Conservation (phyloP, 768 basidiomycete genomes). For the Clitopilus passeckerianus region DNA sequence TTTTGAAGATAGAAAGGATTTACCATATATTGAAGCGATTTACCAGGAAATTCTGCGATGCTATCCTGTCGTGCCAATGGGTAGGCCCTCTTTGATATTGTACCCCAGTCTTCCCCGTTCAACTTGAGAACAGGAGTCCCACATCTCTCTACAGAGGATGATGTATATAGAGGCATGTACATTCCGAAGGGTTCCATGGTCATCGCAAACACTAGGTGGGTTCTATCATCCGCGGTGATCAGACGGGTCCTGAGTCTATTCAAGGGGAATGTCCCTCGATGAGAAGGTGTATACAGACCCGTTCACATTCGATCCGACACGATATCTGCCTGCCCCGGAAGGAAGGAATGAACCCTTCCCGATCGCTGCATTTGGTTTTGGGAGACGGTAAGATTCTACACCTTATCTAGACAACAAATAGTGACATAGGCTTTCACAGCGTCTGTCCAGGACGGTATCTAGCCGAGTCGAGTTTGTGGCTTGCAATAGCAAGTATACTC, state of each 20-base stretch:
- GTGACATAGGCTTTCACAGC: background rate
- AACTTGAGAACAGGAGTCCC: conserved; percentile 17
- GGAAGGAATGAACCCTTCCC: conserved; percentile 13
- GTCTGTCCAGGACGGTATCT: background rate
- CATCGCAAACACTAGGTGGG: conserved; percentile 19
- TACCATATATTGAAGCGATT: conserved; percentile 14
- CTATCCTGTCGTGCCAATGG: background rate
- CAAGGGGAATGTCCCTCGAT: conserved; percentile 19
- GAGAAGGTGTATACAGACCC: conserved; percentile 17
- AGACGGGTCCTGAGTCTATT: background rate
- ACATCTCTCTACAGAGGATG: conserved; percentile 23
- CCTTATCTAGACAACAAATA: too few relatives aligned
- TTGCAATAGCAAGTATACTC: background rate
- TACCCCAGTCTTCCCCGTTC: background rate
- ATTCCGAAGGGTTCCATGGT: conserved; percentile 24
- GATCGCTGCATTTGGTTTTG: conserved; percentile 15
- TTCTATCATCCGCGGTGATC: background rate
- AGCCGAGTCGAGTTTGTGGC: background rate
- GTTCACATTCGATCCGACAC: conserved; percentile 17
- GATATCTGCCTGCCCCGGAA: conserved; percentile 14
- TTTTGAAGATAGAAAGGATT: conserved; percentile 14
- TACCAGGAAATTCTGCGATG: background rate
- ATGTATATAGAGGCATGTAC: conserved; percentile 27
- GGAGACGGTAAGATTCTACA: conserved; percentile 14
- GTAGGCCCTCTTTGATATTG: background rate